Evolutionary conservation across 2,329 filamentous ascomycete genomes (phyloP).

Genomic region (Sporothrix variecibatus): DNA sequence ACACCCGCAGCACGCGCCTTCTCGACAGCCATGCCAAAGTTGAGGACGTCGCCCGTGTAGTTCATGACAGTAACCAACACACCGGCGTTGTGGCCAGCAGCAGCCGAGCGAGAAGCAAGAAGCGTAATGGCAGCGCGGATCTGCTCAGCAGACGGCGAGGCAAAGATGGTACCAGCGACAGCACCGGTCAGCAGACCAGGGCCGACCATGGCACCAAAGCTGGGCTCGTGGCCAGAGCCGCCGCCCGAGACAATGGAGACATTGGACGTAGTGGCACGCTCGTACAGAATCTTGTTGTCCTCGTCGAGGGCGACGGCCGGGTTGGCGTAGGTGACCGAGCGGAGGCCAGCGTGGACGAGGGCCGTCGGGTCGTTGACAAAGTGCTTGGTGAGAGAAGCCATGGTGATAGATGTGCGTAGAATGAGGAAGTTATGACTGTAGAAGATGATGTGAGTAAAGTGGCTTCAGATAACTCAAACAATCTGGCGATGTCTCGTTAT

Average conservation of each 20-base stretch:
- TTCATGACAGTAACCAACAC: constrained; percentile 95
- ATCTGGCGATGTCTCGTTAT: background rate
- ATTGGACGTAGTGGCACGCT: constrained; percentile 48
- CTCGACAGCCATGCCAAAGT: constrained; percentile 92
- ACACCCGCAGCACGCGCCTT: constrained; percentile 81
- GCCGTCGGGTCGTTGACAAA: constrained; percentile 83
- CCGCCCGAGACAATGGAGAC: constrained; percentile 86
- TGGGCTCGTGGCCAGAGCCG: constrained; percentile 87
- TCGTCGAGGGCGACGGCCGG: constrained; percentile 77
- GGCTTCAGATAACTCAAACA: background rate
- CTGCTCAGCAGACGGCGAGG: constrained; percentile 74
- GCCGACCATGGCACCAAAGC: constrained; percentile 83
- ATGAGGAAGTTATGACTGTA: background rate
- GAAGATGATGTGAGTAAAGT: background rate
- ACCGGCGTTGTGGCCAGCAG: constrained; percentile 60
- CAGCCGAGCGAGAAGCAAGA: constrained; percentile 56
- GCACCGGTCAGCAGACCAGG: constrained; percentile 76
- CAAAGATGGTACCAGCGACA: constrained; percentile 83
- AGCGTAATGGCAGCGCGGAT: constrained; percentile 74
- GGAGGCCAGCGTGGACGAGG: constrained; percentile 75
- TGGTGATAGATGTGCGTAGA: background rate
- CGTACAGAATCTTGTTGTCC: constrained; percentile 80
- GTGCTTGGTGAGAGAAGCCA: constrained; percentile 65
- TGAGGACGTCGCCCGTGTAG: constrained; percentile 85
- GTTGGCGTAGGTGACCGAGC: constrained; percentile 78